phyloP scores from a whole-genome alignment of 179 eudicot genomes.

The Heliamphora pulchella region DNA sequence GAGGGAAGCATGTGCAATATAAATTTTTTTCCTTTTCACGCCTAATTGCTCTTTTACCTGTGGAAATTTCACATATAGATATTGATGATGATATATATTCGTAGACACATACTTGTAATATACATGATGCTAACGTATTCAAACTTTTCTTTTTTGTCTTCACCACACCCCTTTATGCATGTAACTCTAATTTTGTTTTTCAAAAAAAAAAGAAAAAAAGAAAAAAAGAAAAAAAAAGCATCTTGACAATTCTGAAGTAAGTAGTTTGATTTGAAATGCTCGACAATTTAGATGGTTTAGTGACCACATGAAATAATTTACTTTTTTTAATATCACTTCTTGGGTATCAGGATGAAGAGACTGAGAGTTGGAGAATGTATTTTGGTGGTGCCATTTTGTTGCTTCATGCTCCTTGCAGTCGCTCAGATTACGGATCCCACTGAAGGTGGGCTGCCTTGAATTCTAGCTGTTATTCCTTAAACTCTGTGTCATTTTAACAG shows the following conservation, averaged over 20 bases:
- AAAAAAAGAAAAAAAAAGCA: too few relatives aligned
- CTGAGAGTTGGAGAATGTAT: slow-evolving; percentile 17
- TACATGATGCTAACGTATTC: not conserved
- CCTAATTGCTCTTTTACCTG: not conserved
- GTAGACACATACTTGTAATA: not conserved
- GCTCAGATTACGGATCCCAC: slow-evolving; percentile 46
- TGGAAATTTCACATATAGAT: not conserved
- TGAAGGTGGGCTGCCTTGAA: slow-evolving; percentile 38
- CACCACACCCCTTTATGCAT: not conserved
- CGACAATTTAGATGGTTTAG: not conserved
- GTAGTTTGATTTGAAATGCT: not conserved
- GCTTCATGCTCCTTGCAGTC: slow-evolving; percentile 23
- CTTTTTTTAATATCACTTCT: not conserved
- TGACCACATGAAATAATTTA: not conserved
- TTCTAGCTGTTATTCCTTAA: not conserved
- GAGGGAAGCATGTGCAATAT: not conserved
- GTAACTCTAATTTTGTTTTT: too few relatives aligned
- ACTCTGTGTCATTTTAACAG: not conserved
- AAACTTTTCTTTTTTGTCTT: not conserved
- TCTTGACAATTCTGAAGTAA: too few relatives aligned
- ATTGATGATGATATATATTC: not conserved
- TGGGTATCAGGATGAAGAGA: slow-evolving; percentile 20
- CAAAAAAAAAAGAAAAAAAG: too few relatives aligned
- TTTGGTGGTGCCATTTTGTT: slow-evolving; percentile 18
- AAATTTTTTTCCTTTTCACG: not conserved